A percentile compares a stretch with the other conserved stretches of the same genome.
Evolutionary conservation across 305 asterid species (phyloP).

Genomic region (Fraxinus xanthoxyloides): DNA sequence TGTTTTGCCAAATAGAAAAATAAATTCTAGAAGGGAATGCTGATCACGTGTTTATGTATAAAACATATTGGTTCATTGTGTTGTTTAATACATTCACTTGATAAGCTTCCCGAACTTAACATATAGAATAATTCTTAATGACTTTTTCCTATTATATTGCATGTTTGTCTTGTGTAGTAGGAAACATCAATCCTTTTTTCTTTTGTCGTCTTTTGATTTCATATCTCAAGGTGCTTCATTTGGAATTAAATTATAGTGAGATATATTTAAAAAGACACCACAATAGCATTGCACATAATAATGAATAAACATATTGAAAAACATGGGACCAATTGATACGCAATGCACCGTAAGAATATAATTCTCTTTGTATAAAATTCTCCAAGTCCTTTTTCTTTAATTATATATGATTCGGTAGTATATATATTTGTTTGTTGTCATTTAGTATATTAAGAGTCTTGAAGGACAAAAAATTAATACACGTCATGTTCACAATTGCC

Average conservation of each 20-base stretch:
- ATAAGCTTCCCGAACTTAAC: neutral
- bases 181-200: conserved; percentile 7
- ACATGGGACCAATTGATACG: neutral
- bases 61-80: neutral
- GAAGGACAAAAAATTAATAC: neutral
- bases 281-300: conserved; percentile 1
- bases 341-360: neutral
- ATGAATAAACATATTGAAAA: neutral
- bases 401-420: neutral
- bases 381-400: neutral
- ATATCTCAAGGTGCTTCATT: neutral
- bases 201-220: neutral
- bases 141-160: neutral
- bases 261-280: neutral
- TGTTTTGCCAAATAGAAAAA: neutral
- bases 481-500: neutral
- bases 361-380: neutral
- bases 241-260: neutral
- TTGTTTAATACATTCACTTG: neutral
- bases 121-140: neutral
- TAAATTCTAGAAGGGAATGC: conserved; percentile 1
- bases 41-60: neutral
- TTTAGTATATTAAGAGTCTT: neutral
- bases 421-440: neutral
- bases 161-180: neutral